Evolutionary conservation across 768 basidiomycete genomes (phyloP).

Genomic region (Xerocomus spinulosus): DNA sequence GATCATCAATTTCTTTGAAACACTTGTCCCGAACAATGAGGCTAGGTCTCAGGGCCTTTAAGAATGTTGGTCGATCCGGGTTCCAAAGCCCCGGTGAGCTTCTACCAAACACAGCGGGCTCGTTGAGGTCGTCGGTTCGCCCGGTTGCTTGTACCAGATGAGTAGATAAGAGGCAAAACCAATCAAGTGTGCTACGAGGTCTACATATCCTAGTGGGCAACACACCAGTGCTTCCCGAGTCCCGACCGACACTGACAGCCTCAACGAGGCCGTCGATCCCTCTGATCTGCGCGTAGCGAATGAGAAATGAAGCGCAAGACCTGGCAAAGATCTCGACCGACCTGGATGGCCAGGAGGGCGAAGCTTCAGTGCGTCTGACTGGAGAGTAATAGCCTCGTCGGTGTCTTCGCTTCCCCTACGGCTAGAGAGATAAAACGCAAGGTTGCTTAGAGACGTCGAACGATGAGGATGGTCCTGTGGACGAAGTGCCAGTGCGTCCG

Average conservation of each 20-base stretch:
- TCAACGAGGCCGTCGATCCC: no score
- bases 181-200: no score
- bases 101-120: background rate
- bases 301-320: background rate
- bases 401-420: background rate
- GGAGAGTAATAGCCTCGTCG: no score
- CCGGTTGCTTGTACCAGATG: no score
- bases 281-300: background rate
- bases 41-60: background rate
- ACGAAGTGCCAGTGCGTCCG: background rate
- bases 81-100: background rate
- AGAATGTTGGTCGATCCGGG: background rate
- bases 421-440: background rate
- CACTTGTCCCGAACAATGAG: background rate
- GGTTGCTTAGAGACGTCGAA: background rate
- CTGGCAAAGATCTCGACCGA: no score
- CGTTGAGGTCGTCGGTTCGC: background rate
- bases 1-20: background rate
- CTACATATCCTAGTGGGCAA: no score
- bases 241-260: no score
- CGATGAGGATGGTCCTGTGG: background rate
- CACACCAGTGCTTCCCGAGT: no score
- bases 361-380: no score
- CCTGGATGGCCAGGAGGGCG: no score
- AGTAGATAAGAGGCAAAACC: no score